Percentiles rank a stretch among this genome's conserved stretches.
Conservation (phyloP, 352 stramenopile species). For the Globisporangium lucens region DNA sequence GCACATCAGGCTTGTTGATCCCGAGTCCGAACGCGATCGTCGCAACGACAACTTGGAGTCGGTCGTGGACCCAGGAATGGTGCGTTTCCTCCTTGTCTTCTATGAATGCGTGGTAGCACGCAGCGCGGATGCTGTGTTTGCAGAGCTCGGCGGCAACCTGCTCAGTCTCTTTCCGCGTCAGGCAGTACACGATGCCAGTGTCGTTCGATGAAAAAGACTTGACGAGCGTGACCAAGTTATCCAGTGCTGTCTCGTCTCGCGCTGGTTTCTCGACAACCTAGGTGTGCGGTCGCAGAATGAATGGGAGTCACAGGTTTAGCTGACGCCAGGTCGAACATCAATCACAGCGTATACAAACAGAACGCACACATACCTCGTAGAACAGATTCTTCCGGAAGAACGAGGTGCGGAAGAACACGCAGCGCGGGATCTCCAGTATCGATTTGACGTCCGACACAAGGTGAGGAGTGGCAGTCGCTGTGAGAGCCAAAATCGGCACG, state of each 20-base stretch:
- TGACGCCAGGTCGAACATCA: neutral
- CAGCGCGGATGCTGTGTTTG: slow-evolving; percentile 66
- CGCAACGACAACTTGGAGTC: slow-evolving; percentile 87
- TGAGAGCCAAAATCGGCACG: slow-evolving; percentile 91
- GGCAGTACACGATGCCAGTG: slow-evolving; percentile 91
- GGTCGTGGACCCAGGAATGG: slow-evolving; percentile 46
- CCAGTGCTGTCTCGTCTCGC: slow-evolving; percentile 42
- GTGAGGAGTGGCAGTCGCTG: slow-evolving; percentile 77
- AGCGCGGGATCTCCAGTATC: slow-evolving; percentile 72
- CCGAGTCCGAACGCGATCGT: slow-evolving; percentile 94
- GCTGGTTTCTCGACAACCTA: slow-evolving; percentile 48
- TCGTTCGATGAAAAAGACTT: slow-evolving; percentile 45
- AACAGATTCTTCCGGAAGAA: slow-evolving; percentile 91
- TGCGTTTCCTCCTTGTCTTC: slow-evolving; percentile 70
- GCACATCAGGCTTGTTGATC: slow-evolving; percentile 93
- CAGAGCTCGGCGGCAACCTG: slow-evolving; percentile 78
- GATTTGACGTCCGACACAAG: slow-evolving; percentile 72
- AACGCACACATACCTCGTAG: slow-evolving; percentile 65
- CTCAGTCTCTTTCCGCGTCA: slow-evolving; percentile 91
- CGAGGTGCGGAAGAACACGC: slow-evolving; percentile 86
- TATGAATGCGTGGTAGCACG: slow-evolving; percentile 88
- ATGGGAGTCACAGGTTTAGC: neutral
- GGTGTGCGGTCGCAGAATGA: neutral
- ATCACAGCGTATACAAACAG: slow-evolving; percentile 17
- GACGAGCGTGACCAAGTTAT: slow-evolving; percentile 78